phyloP scores from a whole-genome alignment of 306 rosid species.

The Chamaecrista fasciculata region DNA sequence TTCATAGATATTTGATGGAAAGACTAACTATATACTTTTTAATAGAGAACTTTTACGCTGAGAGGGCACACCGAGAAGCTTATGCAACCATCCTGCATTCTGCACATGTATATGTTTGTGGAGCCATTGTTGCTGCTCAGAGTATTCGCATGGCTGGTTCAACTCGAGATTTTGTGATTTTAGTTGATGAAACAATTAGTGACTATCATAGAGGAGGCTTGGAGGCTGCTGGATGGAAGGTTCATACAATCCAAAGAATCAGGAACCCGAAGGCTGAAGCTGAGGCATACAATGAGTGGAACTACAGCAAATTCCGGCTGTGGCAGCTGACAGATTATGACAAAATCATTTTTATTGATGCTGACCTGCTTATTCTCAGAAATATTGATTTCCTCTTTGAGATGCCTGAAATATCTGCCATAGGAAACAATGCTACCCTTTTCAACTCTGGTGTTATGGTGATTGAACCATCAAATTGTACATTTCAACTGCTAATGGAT shows the following conservation, averaged over 20 bases:
- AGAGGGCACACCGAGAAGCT: constrained; percentile 54
- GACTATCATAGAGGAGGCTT: constrained; percentile 60
- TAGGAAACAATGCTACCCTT: constrained; percentile 58
- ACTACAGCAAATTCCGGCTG: constrained; percentile 13
- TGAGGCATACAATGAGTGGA: constrained; percentile 17
- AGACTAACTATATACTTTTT: neutral
- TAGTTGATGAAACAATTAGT: constrained; percentile 57
- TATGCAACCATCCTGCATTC: constrained; percentile 71
- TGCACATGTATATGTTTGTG: constrained; percentile 63
- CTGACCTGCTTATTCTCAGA: constrained; percentile 59
- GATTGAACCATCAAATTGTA: constrained; percentile 62
- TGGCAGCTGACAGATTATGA: constrained; percentile 42
- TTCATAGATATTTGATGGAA: neutral
- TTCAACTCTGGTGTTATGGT: constrained; percentile 76
- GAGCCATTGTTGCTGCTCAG: constrained; percentile 65
- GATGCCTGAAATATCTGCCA: constrained; percentile 66
- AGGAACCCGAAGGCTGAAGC: constrained; percentile 15
- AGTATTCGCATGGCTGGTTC: constrained; percentile 72
- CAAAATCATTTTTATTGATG: constrained; percentile 66
- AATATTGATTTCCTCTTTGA: constrained; percentile 67
- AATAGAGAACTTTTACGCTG: constrained; percentile 36
- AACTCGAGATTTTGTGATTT: constrained; percentile 58
- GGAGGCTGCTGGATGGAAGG: constrained; percentile 70
- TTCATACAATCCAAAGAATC: constrained; percentile 24
- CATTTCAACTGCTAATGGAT: constrained; percentile 59